Percentiles rank a stretch among this genome's conserved stretches.
phyloP scores from a whole-genome alignment of 2,329 filamentous ascomycete species.

The Mariannaea sp. region DNA sequence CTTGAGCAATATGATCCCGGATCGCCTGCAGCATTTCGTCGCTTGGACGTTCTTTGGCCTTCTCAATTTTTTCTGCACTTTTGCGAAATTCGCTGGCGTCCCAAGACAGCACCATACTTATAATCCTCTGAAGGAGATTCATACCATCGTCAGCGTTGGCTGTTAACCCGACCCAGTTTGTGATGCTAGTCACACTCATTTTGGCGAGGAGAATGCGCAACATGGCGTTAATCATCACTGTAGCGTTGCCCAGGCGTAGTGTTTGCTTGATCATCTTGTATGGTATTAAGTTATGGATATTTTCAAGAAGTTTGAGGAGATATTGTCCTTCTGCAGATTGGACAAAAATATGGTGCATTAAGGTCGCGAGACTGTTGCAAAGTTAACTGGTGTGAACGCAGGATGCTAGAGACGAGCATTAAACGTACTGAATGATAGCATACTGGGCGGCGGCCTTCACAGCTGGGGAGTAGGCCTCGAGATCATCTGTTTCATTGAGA shows the following conservation, averaged over 20 bases:
- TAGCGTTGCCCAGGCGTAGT: conserved; percentile 76
- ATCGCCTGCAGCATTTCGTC: conserved; percentile 67
- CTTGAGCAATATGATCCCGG: conserved; percentile 58
- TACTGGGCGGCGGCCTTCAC: conserved; percentile 69
- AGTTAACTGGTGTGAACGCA: conserved; percentile 27
- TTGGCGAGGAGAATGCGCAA: conserved; percentile 77
- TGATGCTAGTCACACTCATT: conserved; percentile 72
- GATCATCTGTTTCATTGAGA: conserved; percentile 61
- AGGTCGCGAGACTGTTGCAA: conserved; percentile 65
- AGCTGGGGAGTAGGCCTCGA: conserved; percentile 66
- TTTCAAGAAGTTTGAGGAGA: conserved; percentile 71
- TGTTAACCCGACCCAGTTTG: conserved; percentile 79
- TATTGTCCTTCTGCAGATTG: conserved; percentile 77
- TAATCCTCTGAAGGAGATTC: conserved; percentile 79
- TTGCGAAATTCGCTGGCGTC: conserved; percentile 73
- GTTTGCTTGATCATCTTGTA: conserved; percentile 76
- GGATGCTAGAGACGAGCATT: not conserved
- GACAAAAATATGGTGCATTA: conserved; percentile 75
- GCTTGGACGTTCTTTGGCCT: conserved; percentile 58
- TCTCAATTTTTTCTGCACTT: conserved; percentile 67
- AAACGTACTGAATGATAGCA: conserved; percentile 68
- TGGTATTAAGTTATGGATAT: conserved; percentile 71
- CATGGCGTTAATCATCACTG: conserved; percentile 80
- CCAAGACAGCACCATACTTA: conserved; percentile 74
- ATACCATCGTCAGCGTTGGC: conserved; percentile 75